Percentiles rank a stretch among this genome's conserved stretches.
These are phyloP conservation scores for barrel medic (Medicago truncatula) DNA, from an alignment of 306 rosid species.

Conservation along the genomic window DNA sequence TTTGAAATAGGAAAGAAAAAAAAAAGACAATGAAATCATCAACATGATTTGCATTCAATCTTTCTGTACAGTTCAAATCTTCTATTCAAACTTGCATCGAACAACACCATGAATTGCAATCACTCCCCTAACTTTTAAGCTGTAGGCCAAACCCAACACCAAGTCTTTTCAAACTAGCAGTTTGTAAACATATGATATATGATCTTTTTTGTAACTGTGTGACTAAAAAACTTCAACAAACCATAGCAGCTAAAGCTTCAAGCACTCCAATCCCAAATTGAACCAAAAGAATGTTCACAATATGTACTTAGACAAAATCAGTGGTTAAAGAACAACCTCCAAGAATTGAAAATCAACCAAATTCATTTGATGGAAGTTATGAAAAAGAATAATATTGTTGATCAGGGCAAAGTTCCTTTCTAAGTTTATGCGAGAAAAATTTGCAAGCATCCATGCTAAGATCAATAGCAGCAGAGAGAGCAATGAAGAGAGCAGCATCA, in stretches of 20 bases:
- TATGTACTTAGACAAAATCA: slow-evolving; percentile 22
- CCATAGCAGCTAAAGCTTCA: slow-evolving; percentile 31
- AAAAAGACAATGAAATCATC: not conserved
- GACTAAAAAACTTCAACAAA: slow-evolving; percentile 41
- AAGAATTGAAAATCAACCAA: slow-evolving; percentile 9
- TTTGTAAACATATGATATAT: not conserved
- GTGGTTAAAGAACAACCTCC: slow-evolving; percentile 16
- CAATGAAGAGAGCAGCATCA: slow-evolving; percentile 79
- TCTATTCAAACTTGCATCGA: slow-evolving; percentile 35
- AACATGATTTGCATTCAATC: slow-evolving; percentile 25
- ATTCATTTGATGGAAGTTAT: not conserved
- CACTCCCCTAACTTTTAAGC: slow-evolving; percentile 26
- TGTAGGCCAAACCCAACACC: slow-evolving; percentile 25
- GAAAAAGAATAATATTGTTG: slow-evolving; percentile 55
- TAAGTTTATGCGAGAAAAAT: slow-evolving; percentile 76
- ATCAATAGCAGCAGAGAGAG: slow-evolving; percentile 81
- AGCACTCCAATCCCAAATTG: slow-evolving; percentile 38
- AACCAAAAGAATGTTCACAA: slow-evolving; percentile 33
- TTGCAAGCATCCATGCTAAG: slow-evolving; percentile 91
- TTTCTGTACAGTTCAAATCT: slow-evolving; percentile 49
- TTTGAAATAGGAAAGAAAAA: slow-evolving; percentile 10
- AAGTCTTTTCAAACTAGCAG: not conserved
- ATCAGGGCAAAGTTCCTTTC: slow-evolving; percentile 72
- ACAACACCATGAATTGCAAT: slow-evolving; percentile 30
- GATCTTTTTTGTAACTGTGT: slow-evolving; percentile 12